Evolutionary conservation across 768 basidiomycete species (phyloP).

Genomic region (Crucibulum laeve): DNA sequence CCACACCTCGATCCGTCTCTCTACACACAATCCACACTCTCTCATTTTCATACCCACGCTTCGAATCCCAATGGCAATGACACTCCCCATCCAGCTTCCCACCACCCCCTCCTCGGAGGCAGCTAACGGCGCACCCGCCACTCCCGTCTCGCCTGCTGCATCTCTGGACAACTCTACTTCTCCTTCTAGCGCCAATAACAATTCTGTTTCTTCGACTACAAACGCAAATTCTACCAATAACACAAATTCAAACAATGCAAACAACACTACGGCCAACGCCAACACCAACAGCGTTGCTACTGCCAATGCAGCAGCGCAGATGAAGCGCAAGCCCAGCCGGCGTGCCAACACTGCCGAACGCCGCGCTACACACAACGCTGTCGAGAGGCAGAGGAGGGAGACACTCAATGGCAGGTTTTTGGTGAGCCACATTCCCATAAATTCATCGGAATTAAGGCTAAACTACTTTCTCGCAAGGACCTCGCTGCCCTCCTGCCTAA

Average conservation of each 20-base stretch:
- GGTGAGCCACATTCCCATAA: conserved; percentile 33
- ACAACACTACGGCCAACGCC: conserved; percentile 7
- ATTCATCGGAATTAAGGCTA: not conserved
- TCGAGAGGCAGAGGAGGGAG: conserved; percentile 90
- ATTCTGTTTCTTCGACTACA: conserved; percentile 3
- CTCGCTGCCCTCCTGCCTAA: conserved; percentile 90
- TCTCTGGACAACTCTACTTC: conserved; percentile 8
- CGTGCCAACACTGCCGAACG: conserved; percentile 97
- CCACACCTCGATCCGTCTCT: not conserved
- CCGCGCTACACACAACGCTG: conserved; percentile 94
- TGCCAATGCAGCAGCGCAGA: conserved; percentile 25
- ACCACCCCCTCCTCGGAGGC: conserved; percentile 21
- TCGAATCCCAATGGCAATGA: conserved; percentile 30
- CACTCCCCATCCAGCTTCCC: conserved; percentile 21
- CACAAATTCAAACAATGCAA: no score
- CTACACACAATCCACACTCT: conserved; percentile 7
- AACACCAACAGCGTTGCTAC: conserved; percentile 11
- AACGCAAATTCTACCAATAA: conserved; percentile 14
- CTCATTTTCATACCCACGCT: conserved; percentile 10
- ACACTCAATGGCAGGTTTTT: conserved; percentile 91
- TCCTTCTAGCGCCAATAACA: conserved; percentile 8
- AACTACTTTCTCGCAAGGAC: conserved; percentile 43
- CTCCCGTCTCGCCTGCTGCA: conserved; percentile 34
- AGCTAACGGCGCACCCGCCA: conserved; percentile 35
- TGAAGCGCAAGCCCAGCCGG: conserved; percentile 79